Evolutionary conservation across 345 rosid species (phyloP).

Genomic region (Diplotaxis tenuifolia): DNA sequence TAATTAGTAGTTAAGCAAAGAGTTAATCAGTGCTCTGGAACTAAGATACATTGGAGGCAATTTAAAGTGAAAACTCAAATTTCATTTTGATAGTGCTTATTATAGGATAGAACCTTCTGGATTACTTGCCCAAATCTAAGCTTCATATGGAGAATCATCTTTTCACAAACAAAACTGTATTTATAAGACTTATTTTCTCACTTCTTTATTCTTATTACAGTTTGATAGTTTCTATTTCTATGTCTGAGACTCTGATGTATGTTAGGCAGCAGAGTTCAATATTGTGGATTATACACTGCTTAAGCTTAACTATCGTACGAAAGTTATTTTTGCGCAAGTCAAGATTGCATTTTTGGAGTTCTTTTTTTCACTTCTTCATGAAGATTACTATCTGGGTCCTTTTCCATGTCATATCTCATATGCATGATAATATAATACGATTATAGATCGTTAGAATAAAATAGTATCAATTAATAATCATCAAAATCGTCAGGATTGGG

Average conservation of each 20-base stretch:
- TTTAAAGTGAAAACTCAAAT: not conserved
- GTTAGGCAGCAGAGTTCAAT: not conserved
- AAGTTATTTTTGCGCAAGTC: not conserved
- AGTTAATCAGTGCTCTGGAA: not conserved
- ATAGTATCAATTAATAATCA: constrained; percentile 40
- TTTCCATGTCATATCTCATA: not conserved
- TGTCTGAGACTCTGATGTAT: not conserved
- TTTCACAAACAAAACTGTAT: not conserved
- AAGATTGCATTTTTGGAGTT: not conserved
- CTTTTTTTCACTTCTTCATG: not conserved
- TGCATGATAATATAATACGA: not conserved
- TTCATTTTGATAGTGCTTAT: not conserved
- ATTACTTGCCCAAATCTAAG: not conserved
- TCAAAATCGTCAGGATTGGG: constrained; percentile 94
- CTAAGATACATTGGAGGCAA: not conserved
- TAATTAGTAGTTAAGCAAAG: not conserved
- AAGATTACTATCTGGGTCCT: not conserved
- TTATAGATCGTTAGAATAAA: not conserved
- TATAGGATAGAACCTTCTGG: not conserved
- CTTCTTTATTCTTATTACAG: not conserved
- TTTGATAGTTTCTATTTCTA: not conserved
- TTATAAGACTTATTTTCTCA: not conserved
- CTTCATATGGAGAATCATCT: not conserved
- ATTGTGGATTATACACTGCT: not conserved
- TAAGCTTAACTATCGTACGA: not conserved